Evolutionary conservation across 805 yeast genomes (phyloP), one percentile per base, ranked within the genome.

Genomic region (Scheffersomyces amazonensis): DNA sequence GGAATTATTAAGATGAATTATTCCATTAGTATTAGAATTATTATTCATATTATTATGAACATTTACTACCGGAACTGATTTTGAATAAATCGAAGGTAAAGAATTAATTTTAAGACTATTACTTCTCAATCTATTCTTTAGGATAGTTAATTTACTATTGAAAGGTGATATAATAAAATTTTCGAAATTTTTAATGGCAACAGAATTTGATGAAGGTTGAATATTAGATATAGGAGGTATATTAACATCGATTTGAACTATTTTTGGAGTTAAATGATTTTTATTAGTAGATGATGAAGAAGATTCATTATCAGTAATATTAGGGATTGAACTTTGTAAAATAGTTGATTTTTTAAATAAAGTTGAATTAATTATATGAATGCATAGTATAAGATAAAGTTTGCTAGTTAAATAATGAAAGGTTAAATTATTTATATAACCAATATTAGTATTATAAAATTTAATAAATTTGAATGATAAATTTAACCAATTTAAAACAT

Each of bases 161-260:
- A 56, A 48, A 2, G 62, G 57, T 7, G 54, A 48, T 36, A 54
- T 32, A 32, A 62, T 54, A 30, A 58, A 60, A 27, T 41, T 52
- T 37, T 57, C 57, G 31, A 60, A 60, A 37, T 60, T 60, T 13
- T 49, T 53, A 3, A 52, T 54, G 2, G 54, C 48, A 15, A 54
- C 44, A 3, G 53, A 43, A 15, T 31, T 24, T 3, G 32, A 15
- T 5, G n/a, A 12, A n/a, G 24, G 24, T 20, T 27, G 30, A 5
- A 27, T 15, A 12, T 7, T 22, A 18, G 32, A 30, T 22, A n/a
- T 18, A 8, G 8, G 4, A 12, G 25, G 35, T 15, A 36, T 28
- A 11, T 19, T 33, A 22, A 32, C 31, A 16, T 28, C 24, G 28
- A 36, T 23, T 34, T 35, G n/a, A 18, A 25, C 18, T 24, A 37